Base-by-base conservation (phyloP, 805 yeast genomes). In the Starmerella vaccinii region DNA sequence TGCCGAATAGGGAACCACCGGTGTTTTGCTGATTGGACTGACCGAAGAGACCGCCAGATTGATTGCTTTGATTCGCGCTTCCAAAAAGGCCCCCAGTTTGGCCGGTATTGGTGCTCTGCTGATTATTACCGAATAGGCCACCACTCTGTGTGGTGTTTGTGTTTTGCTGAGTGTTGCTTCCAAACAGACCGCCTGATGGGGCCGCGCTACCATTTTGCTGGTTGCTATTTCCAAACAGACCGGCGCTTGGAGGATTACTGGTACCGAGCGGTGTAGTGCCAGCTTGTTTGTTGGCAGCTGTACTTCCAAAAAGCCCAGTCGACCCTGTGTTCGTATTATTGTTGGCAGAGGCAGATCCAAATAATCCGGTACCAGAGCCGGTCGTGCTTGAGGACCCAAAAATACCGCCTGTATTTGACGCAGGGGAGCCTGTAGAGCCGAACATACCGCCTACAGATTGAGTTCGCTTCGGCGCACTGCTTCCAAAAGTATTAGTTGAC, bases 41-140 rank as follows among this genome's bases (percentile, higher is more conserved):
- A 16, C 46, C 46, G 26, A 41, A 27, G 8, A 38, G 21, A 15
- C 32, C 30, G 13, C 40, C 26, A 5, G 33, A 15, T 16, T 30
- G 33, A 2, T 8, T 12, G 13, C 16, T 8, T 7, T 30, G 15
- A 16, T 30, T 30, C 5, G 33, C 16, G 16, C 12, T 30, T 5
- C 33, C 33, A 15, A 30, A 30, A 5, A 30, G 33, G 33, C 40
- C 40, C 19, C 26, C 26, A 22, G 24, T 5, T 15, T 37, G 40
- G 26, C 34, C 13, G 19, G 23, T 15, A 12, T 22, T 10, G 5
- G 44, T 13, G 6, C 16, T 9, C 15, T 32, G 7, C 7, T n/a
- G 6, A 27, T 26, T 41, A 19, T 37, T 37, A 21, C 49, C 49
- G 37, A 46, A 46, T 5, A 46, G n/a, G 13, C 49, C 44, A 4